These are phyloP conservation scores for Carex cristatella DNA, from an alignment of 176 grass and related monocot species.

Conservation along the genomic window DNA sequence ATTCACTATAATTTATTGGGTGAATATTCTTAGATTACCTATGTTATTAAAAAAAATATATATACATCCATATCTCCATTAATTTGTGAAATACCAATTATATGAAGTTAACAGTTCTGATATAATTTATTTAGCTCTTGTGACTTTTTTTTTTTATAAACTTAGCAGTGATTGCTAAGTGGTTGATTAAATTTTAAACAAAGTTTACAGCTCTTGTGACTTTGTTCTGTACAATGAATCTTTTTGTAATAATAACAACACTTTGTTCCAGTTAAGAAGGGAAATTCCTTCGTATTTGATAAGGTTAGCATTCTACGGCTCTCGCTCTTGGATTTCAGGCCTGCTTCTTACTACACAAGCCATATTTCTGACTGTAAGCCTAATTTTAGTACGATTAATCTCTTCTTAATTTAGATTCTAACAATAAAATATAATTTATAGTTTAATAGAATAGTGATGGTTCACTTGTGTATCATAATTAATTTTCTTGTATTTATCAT, in stretches of 20 bases:
- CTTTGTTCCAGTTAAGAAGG: conserved; percentile 10
- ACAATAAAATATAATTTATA: neutral
- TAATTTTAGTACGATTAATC: neutral
- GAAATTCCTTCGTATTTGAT: conserved; percentile 1
- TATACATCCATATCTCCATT: too few species aligned
- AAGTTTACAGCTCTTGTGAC: neutral
- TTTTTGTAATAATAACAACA: neutral
- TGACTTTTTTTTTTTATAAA: too few species aligned
- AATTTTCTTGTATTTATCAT: neutral
- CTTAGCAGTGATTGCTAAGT: too few species aligned
- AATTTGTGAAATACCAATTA: neutral
- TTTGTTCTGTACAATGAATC: neutral
- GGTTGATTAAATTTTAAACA: too few species aligned
- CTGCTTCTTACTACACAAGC: conserved; percentile 20
- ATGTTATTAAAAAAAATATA: neutral
- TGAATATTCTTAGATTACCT: neutral
- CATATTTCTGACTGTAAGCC: conserved; percentile 17
- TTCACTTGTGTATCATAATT: neutral
- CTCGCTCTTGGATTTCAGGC: conserved; percentile 18
- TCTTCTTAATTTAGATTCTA: neutral
- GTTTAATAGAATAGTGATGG: neutral
- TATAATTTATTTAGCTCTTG: neutral
- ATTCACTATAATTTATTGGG: neutral
- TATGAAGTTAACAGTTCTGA: neutral
- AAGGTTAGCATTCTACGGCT: conserved; percentile 9